Conservation (phyloP, 768 basidiomycete genomes). For the Boletus rex-veris region DNA sequence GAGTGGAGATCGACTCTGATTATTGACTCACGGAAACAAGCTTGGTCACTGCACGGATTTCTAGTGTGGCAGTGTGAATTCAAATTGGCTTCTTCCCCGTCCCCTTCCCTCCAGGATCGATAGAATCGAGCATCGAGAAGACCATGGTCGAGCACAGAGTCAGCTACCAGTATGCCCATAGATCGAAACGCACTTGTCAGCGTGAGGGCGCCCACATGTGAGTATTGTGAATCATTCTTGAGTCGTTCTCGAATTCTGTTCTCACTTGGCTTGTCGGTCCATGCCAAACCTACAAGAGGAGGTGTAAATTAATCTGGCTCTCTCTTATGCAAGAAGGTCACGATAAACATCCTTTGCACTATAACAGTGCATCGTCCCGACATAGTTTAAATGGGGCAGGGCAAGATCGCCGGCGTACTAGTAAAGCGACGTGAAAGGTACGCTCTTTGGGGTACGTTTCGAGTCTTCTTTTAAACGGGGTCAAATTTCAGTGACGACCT, state of each 20-base stretch:
- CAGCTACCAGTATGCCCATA: neutral
- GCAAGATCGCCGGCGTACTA: neutral
- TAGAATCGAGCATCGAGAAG: neutral
- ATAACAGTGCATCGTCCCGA: neutral
- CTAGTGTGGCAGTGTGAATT: conserved; percentile 1
- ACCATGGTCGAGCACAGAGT: neutral
- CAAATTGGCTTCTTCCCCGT: neutral
- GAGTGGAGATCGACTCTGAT: too few species aligned
- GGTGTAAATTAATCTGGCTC: neutral
- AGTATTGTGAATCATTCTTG: neutral
- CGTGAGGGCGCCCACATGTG: neutral
- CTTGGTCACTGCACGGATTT: too few species aligned
- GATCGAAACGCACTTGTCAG: neutral
- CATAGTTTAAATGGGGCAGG: neutral
- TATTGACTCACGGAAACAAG: too few species aligned
- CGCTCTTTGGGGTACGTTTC: neutral
- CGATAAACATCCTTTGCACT: neutral
- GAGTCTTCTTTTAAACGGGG: neutral
- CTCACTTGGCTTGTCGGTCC: neutral
- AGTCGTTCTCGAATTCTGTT: neutral
- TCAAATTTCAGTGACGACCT: neutral
- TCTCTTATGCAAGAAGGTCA: neutral
- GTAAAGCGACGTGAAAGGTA: neutral
- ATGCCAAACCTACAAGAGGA: neutral
- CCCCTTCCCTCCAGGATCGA: neutral